phyloP scores from a whole-genome alignment of 139 green algal species.

The Picochlorum sp. region DNA sequence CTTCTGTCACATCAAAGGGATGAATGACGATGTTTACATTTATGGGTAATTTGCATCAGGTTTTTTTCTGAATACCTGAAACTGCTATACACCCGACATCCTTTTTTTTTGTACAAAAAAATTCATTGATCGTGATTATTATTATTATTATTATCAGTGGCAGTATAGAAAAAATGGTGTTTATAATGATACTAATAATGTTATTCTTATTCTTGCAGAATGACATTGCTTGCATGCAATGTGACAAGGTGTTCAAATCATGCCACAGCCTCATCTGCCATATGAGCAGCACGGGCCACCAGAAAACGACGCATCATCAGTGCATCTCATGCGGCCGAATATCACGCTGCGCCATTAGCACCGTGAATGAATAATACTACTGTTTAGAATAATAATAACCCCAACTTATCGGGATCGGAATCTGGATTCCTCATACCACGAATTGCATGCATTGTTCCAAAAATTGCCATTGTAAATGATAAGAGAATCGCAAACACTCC shows the following conservation, averaged over 20 bases:
- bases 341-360: too few relatives aligned
- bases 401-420: too few relatives aligned
- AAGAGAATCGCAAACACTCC: too few relatives aligned
- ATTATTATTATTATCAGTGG: too few relatives aligned
- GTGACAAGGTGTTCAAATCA: neutral
- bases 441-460: too few relatives aligned
- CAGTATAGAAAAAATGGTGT: too few relatives aligned
- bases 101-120: neutral
- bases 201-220: neutral
- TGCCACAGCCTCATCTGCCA: slow-evolving; percentile 5
- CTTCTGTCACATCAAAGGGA: neutral
- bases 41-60: slow-evolving; percentile 46
- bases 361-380: too few relatives aligned
- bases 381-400: too few relatives aligned
- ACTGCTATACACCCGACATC: slow-evolving; percentile 7
- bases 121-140: too few relatives aligned
- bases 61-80: slow-evolving; percentile 15
- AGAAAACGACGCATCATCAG: neutral
- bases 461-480: too few relatives aligned
- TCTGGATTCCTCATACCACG: too few relatives aligned
- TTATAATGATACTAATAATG: too few relatives aligned
- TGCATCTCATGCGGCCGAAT: slow-evolving; percentile 2
- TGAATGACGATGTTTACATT: slow-evolving; percentile 13
- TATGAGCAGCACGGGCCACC: slow-evolving; percentile 1
- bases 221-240: neutral